Evolutionary conservation across 2,329 filamentous ascomycete species (phyloP), one percentile per base, ranked within the genome.

Genomic region (Talaromyces marneffei): DNA sequence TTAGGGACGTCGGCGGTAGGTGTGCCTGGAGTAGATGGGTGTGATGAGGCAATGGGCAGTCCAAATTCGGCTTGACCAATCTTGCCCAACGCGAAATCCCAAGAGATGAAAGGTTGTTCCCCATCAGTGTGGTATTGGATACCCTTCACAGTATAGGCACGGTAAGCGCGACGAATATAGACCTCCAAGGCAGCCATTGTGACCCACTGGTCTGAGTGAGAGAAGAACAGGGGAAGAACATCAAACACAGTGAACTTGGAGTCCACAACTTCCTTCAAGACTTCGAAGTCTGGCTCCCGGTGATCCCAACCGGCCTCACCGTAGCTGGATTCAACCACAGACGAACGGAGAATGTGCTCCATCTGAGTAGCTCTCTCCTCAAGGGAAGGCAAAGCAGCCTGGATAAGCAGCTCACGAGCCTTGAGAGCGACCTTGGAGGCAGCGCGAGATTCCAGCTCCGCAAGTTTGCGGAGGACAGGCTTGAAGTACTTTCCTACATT

Each of bases 191-290:
- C 91, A 62, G 94, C 94, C 64, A 97, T 81, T 7, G 91, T 91
- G 31, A 99, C 93, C 91, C 92, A 97, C 12, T 91, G 88, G 72
- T 99, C 94, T 44, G 90, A 85, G 77, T 99, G 92, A 35, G 87
- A 90, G 73, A 99, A 99, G 85, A 99, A 99, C 62, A 91, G 87
- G 7, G 93, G 90, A 66, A 99, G 78, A 18, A 99, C 94, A 72
- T 99, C 94, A 69, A 97, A 96, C 66, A 99, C 94, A 44, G 93
- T 97, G 81, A 95, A 97, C 80, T 96, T 96, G 59, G 94, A 97
- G 77, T 99, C 94, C 57, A 99, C 91, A 33, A 99, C 92, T 77
- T 99, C 94, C 82, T 96, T 96, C 79, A 99, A 88, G 66, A 96
- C 82, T 23, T 95, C 89, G 59, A 96, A 80, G 77, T 89, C 91